Percentiles rank a stretch among this genome's conserved stretches.
Conservation (phyloP, 257 asterid species). For the Solanum lignicaule region DNA sequence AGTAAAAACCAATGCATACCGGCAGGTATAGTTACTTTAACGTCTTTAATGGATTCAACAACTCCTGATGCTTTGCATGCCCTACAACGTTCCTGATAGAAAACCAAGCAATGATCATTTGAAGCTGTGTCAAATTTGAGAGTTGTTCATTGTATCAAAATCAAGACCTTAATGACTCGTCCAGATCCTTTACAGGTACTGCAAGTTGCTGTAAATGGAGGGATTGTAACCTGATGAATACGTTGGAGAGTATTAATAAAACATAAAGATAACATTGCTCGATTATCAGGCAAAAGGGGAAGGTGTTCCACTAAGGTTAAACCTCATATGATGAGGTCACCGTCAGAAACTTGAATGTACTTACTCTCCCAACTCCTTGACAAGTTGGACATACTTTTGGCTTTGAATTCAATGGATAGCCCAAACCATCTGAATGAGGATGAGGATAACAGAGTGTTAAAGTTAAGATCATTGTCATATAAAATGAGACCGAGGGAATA, state of each 20-base stretch:
- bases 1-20: conserved; percentile 34
- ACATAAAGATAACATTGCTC: neutral
- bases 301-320: neutral
- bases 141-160: conserved; percentile 1
- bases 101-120: neutral
- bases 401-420: conserved; percentile 61
- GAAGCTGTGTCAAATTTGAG: neutral
- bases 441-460: conserved; percentile 8
- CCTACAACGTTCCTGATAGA: conserved; percentile 49
- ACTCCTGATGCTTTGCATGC: conserved; percentile 74
- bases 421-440: conserved; percentile 60
- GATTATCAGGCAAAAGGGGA: neutral
- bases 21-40: conserved; percentile 71
- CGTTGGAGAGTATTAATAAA: neutral
- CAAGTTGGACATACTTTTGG: conserved; percentile 60
- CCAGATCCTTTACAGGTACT: conserved; percentile 72
- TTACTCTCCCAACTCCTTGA: conserved; percentile 75
- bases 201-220: conserved; percentile 75
- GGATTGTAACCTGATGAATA: conserved; percentile 53
- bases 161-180: conserved; percentile 53
- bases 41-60: conserved; percentile 60
- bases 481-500: neutral
- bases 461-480: too few species aligned
- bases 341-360: conserved; percentile 8
- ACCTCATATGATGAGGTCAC: neutral